Evolutionary conservation across 2,329 filamentous ascomycete species (phyloP), one percentile per base, ranked within the genome.

Genomic region (Ceratocystis ficicola): DNA sequence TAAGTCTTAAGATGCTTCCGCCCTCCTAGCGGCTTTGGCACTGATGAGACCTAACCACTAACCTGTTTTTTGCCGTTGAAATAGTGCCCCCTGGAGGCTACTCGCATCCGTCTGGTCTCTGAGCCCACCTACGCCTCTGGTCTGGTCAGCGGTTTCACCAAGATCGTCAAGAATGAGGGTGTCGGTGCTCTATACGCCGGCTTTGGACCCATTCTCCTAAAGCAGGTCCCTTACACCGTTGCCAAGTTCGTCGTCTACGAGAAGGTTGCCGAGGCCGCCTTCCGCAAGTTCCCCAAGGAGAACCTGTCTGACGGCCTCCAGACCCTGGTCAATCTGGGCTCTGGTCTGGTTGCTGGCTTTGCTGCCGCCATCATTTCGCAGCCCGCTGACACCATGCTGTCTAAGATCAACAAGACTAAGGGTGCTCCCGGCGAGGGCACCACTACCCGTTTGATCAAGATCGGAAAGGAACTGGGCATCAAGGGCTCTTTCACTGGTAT

Each of bases 401-500:
- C 84, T 80, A 94, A 93, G 85, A 94, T 95, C 83, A 95, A 95
- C 88, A 94, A 94, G 88, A 90, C 88, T 79, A 86, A 90, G 82
- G 90, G 89, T 79, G 81, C 85, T 68, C 89, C 90, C 71, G 90
- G 90, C 81, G 89, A 95, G 81, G 85, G 90, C 74, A 94, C 88
- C 73, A 83, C 83, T 75, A 83, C 80, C 76, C 87, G 90, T 77
- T 79, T 95, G 74, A 81, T 93, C 81, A 94, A 94, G 86, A 95
- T 95, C 74, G 89, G 79, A 71, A 88, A 86, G 79, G 89, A 95
- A 79, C 87, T 95, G 72, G 90, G 90, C 74, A 69, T 95, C 76
- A 82, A 81, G 72, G 90, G 90, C 72, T 88, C 84, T 66, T 95
- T 86, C 81, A 79, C 82, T 73, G 90, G 90, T 84, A 88, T 95